Evolutionary conservation across 2,329 filamentous ascomycete species (phyloP).

Genomic region (Clonostachys rhizophaga): DNA sequence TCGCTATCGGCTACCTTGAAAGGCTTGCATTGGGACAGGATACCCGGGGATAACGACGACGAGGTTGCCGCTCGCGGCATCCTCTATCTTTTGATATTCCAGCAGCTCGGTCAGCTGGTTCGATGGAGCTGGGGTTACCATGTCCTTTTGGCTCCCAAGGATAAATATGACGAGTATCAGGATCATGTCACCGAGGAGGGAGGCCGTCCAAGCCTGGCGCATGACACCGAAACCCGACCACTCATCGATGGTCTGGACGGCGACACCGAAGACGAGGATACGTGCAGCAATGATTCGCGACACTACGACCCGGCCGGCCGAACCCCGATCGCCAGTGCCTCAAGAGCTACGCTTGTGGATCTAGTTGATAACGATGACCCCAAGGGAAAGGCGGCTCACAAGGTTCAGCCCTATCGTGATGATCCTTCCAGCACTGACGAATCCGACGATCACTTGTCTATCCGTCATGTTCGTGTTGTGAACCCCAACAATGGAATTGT

Average conservation of each 20-base stretch:
- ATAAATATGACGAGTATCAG: slow-evolving; percentile 63
- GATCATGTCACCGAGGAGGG: slow-evolving; percentile 51
- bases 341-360: slow-evolving; percentile 41
- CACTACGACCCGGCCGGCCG: slow-evolving; percentile 50
- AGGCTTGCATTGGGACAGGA: slow-evolving; percentile 88
- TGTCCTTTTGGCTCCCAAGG: slow-evolving; percentile 82
- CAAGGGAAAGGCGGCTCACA: slow-evolving; percentile 21
- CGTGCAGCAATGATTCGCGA: slow-evolving; percentile 34
- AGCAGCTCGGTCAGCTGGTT: slow-evolving; percentile 91
- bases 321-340: slow-evolving; percentile 47
- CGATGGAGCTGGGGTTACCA: slow-evolving; percentile 99
- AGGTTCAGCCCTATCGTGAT: too few relatives aligned
- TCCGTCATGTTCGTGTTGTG: neutral
- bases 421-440: neutral
- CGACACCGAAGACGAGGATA: slow-evolving; percentile 21
- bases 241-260: slow-evolving; percentile 25
- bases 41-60: slow-evolving; percentile 90
- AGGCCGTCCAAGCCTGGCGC: too few relatives aligned
- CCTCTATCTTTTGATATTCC: slow-evolving; percentile 92
- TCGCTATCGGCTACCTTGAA: slow-evolving; percentile 89
- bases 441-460: neutral
- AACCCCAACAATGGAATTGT: too few relatives aligned
- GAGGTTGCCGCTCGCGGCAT: slow-evolving; percentile 93
- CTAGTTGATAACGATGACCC: slow-evolving; percentile 40
- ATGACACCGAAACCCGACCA: slow-evolving; percentile 25